Evolutionary conservation across 352 stramenopile genomes (phyloP).

Genomic region (Peronospora destructor): DNA sequence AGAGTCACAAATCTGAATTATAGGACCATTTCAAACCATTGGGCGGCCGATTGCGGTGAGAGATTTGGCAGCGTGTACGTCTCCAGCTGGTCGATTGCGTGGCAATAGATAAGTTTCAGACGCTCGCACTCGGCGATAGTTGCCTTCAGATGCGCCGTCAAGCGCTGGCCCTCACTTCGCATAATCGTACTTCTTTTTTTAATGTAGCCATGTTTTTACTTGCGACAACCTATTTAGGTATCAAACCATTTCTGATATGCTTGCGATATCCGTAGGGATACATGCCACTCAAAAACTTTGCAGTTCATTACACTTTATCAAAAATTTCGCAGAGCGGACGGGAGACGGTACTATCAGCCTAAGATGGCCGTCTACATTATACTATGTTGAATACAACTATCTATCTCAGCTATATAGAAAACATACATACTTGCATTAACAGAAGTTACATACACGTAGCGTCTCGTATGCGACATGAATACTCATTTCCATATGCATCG

Average conservation of each 20-base stretch:
- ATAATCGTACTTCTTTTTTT: background rate
- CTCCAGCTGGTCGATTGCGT: slow-evolving; percentile 47
- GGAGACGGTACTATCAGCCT: background rate
- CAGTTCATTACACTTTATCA: no score
- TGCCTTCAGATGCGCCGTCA: slow-evolving; percentile 40
- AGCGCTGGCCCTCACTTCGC: slow-evolving; percentile 25
- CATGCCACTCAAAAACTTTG: no score
- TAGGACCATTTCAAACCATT: slow-evolving; percentile 64
- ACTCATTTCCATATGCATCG: background rate
- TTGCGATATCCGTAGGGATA: no score
- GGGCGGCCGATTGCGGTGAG: slow-evolving; percentile 26
- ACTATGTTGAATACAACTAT: no score
- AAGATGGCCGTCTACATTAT: background rate
- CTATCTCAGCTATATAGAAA: background rate
- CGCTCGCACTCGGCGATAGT: slow-evolving; percentile 47
- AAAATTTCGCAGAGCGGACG: slow-evolving; percentile 1
- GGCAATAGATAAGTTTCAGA: slow-evolving; percentile 26
- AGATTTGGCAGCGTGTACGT: slow-evolving; percentile 27
- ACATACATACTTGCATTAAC: background rate
- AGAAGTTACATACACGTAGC: background rate
- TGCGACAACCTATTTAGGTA: background rate
- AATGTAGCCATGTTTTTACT: background rate
- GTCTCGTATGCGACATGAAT: background rate
- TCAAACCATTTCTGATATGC: no score
- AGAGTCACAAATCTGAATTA: background rate